Conservation (phyloP, 352 stramenopile species). For the Pythium diclinum region DNA sequence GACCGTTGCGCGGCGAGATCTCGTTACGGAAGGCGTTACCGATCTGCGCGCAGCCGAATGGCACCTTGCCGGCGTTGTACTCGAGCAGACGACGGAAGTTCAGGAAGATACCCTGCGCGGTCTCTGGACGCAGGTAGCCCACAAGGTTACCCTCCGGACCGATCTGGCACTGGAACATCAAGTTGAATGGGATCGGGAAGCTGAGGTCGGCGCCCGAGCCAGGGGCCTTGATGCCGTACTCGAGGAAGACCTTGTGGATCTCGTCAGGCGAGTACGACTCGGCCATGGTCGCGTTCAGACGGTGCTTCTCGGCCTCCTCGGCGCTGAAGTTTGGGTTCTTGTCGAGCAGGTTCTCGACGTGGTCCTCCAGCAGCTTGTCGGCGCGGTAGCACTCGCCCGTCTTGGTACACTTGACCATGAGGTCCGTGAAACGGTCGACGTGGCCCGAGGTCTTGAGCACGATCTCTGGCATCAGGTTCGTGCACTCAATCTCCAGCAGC, state of each 20-base stretch:
- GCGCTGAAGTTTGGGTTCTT: conserved; percentile 75
- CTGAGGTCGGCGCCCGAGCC: conserved; percentile 90
- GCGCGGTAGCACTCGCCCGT: conserved; percentile 98
- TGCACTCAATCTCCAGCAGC: conserved; percentile 99
- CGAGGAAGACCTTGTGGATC: conserved; percentile 92
- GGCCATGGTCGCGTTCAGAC: conserved; percentile 92
- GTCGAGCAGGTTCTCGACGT: conserved; percentile 96
- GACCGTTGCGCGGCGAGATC: conserved; percentile 95
- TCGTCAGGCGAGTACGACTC: conserved; percentile 98
- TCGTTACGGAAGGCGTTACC: conserved; percentile 93
- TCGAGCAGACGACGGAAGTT: conserved; percentile 98
- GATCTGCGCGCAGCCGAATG: conserved; percentile 84
- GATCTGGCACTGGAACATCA: conserved; percentile 99
- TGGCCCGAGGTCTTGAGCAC: conserved; percentile 99
- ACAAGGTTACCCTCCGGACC: conserved; percentile 94
- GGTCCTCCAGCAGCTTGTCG: conserved; percentile 99
- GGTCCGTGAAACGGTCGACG: conserved; percentile 99
- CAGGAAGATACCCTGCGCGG: conserved; percentile 98
- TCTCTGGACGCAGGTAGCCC: conserved; percentile 98
- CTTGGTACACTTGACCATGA: conserved; percentile 98
- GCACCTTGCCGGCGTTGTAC: conserved; percentile 95
- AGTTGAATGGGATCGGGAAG: conserved; percentile 96
- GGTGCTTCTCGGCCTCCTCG: conserved; percentile 92
- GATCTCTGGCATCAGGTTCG: conserved; percentile 96
- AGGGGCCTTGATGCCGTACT: conserved; percentile 94